Conservation (phyloP, 306 rosid genomes). For the Oemleria cerasiformis region DNA sequence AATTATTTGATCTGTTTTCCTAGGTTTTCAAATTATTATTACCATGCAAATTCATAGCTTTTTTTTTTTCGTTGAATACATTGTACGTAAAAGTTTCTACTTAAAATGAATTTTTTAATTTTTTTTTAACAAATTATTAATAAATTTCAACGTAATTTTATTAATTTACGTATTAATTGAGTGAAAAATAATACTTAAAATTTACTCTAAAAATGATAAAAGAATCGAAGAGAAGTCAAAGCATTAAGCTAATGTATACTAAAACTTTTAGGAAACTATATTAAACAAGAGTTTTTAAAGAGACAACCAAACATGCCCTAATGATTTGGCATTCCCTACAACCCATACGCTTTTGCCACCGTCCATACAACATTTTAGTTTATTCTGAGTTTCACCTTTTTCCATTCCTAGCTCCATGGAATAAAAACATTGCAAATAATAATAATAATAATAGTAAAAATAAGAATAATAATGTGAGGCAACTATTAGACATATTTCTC, state of each 20-base stretch:
- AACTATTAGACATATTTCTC: too few species aligned
- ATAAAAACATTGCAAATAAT: too few species aligned
- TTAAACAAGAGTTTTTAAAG: neutral
- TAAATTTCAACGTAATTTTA: too few species aligned
- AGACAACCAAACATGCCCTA: slow-evolving; percentile 10
- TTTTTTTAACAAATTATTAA: too few species aligned
- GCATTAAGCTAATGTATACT: neutral
- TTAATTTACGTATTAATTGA: too few species aligned
- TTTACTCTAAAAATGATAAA: neutral
- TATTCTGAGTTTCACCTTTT: neutral
- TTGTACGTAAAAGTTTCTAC: too few species aligned
- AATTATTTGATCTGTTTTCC: neutral
- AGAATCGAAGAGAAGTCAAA: neutral
- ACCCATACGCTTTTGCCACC: slow-evolving; percentile 15
- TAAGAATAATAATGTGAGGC: neutral
- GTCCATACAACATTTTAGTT: slow-evolving; percentile 9
- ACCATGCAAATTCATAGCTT: too few species aligned
- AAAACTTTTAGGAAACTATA: neutral
- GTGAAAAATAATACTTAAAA: too few species aligned
- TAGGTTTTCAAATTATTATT: neutral
- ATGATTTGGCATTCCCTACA: slow-evolving; percentile 7
- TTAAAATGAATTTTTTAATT: too few species aligned
- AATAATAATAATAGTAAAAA: too few species aligned
- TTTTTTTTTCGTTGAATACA: too few species aligned
- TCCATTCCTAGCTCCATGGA: neutral